Percentiles rank a stretch among this genome's conserved stretches.
Conservation (phyloP, 2,329 filamentous ascomycete species). For the Myriosclerotinia scirpicola region DNA sequence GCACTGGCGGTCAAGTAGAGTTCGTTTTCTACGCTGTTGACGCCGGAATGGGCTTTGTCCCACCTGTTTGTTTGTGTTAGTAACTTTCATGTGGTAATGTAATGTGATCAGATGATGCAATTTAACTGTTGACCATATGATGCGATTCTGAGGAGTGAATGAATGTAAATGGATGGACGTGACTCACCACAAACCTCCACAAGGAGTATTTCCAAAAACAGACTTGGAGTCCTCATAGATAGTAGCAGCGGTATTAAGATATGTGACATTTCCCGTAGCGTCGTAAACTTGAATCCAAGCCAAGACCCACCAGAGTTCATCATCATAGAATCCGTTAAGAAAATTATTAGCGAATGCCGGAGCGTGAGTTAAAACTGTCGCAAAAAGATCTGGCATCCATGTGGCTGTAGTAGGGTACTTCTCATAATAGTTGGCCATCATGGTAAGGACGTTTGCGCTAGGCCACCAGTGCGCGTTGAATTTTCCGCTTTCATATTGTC, state of each 20-base stretch:
- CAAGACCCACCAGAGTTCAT: slow-evolving; percentile 65
- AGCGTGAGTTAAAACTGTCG: slow-evolving; percentile 33
- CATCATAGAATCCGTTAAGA: slow-evolving; percentile 57
- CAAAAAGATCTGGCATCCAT: slow-evolving; percentile 22
- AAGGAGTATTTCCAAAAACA: slow-evolving; percentile 51
- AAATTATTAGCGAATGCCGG: slow-evolving; percentile 32
- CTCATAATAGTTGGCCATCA: slow-evolving; percentile 54
- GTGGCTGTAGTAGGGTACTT: slow-evolving; percentile 28
- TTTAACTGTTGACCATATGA: background rate
- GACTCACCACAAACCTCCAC: slow-evolving; percentile 51
- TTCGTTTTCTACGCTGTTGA: slow-evolving; percentile 58
- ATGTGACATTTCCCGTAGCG: slow-evolving; percentile 51
- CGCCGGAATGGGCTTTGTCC: slow-evolving; percentile 53
- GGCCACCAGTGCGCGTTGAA: slow-evolving; percentile 73
- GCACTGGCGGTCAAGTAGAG: slow-evolving; percentile 56
- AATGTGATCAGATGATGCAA: background rate
- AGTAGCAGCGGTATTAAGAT: slow-evolving; percentile 52
- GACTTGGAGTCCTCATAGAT: slow-evolving; percentile 58
- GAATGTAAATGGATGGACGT: background rate
- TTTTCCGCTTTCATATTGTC: slow-evolving; percentile 52
- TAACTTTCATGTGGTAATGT: background rate
- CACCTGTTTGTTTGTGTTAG: slow-evolving; percentile 42
- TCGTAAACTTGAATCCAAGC: slow-evolving; percentile 59
- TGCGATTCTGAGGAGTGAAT: slow-evolving; percentile 9
- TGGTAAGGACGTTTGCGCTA: slow-evolving; percentile 64